A percentile compares a stretch with the other conserved stretches of the same genome.
These are phyloP conservation scores for Lactarius sp. DNA, from an alignment of 768 basidiomycete species.

Conservation along the genomic window DNA sequence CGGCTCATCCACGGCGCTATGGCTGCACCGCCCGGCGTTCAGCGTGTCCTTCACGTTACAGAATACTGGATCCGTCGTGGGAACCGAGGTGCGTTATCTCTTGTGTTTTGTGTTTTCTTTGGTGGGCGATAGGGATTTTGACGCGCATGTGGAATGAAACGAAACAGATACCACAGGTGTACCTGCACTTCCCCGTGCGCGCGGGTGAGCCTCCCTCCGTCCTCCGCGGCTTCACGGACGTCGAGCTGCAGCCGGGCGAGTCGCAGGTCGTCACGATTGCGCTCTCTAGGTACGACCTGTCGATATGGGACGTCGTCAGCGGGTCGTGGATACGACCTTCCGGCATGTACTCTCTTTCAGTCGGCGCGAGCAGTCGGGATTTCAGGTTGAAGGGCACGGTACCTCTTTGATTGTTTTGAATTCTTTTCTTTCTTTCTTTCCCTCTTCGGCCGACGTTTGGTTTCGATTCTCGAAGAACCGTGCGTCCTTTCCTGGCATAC, in stretches of 20 bases:
- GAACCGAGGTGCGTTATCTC: conserved; percentile 50
- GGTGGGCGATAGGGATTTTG: not conserved
- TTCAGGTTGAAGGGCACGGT: conserved; percentile 12
- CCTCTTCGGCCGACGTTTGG: not conserved
- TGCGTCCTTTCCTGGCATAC: too few species aligned
- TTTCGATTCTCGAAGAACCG: not conserved
- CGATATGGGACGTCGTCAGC: conserved; percentile 34
- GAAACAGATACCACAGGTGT: conserved; percentile 64
- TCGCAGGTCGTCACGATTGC: conserved; percentile 23
- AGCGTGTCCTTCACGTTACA: conserved; percentile 57
- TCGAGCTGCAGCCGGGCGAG: conserved; percentile 25
- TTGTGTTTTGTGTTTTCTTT: too few species aligned
- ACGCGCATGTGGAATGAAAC: not conserved
- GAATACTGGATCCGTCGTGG: conserved; percentile 58
- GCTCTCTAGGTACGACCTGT: conserved; percentile 27
- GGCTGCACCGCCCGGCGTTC: conserved; percentile 66
- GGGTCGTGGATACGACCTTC: conserved; percentile 35
- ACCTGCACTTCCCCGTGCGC: conserved; percentile 59
- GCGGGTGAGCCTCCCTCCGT: conserved; percentile 68
- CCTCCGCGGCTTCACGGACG: conserved; percentile 35
- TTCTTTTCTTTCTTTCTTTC: too few species aligned
- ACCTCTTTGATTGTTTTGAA: not conserved
- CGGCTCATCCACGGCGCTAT: conserved; percentile 59
- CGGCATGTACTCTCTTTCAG: conserved; percentile 32
- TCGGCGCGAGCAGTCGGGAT: conserved; percentile 29